Percentiles rank a stretch among this genome's conserved stretches.
These are phyloP conservation scores for Ceratocystis harringtonii DNA, from an alignment of 2,329 filamentous ascomycete genomes.

Conservation along the genomic window DNA sequence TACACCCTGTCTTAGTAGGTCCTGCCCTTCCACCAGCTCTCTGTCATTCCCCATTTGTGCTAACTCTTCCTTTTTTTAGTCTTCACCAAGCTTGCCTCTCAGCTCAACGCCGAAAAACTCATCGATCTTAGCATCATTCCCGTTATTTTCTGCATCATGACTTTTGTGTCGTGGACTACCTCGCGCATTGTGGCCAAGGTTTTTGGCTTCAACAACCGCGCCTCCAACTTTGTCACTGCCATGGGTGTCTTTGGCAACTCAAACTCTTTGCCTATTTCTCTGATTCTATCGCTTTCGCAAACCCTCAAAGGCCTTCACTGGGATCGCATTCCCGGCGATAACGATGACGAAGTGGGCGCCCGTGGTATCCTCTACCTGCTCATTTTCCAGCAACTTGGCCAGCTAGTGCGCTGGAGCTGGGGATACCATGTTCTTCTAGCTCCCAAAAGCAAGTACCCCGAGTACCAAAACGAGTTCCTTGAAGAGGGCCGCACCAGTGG, in stretches of 20 bases:
- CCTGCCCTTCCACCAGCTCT: neutral
- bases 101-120: slow-evolving; percentile 82
- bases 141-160: slow-evolving; percentile 83
- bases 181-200: slow-evolving; percentile 54
- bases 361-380: slow-evolving; percentile 89
- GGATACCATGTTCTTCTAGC: slow-evolving; percentile 91
- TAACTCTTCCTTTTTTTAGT: slow-evolving; percentile 30
- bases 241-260: slow-evolving; percentile 98
- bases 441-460: slow-evolving; percentile 57
- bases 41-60: neutral
- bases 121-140: slow-evolving; percentile 85
- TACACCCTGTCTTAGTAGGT: slow-evolving; percentile 84
- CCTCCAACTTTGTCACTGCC: slow-evolving; percentile 85
- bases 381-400: slow-evolving; percentile 94
- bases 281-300: slow-evolving; percentile 85
- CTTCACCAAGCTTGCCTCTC: slow-evolving; percentile 91
- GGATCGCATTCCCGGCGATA: slow-evolving; percentile 81
- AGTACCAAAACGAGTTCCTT: slow-evolving; percentile 40
- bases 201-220: slow-evolving; percentile 70
- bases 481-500: slow-evolving; percentile 24
- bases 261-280: slow-evolving; percentile 90
- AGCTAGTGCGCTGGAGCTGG: slow-evolving; percentile 95
- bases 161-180: slow-evolving; percentile 67
- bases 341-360: slow-evolving; percentile 85
- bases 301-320: slow-evolving; percentile 87